Base-by-base conservation (phyloP, 768 basidiomycete genomes). In the Cyclocybe cylindracea region DNA sequence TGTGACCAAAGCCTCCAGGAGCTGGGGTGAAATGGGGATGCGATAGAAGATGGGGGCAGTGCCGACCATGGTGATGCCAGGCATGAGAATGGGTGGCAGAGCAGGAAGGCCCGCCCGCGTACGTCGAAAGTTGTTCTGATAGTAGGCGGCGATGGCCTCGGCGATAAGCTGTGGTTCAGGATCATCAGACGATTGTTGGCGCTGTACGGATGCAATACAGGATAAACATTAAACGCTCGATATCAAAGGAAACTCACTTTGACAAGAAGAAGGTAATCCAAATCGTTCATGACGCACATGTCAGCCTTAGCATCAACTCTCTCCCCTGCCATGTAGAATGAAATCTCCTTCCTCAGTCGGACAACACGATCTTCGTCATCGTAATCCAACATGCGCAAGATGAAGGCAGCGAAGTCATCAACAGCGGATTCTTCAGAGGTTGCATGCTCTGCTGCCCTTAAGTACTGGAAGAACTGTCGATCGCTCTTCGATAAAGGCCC, bases 101-200 rank as follows among this genome's bases (percentile, higher is more conserved):
- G 37, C 36, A 11, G 57, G 50, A 13, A 60, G 52, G 36, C 51
- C 57, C 14, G 32, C 33, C 4, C 35, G 24, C 10, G 32, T 46
- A 13, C 58, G 59, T 18, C 41, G 46, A 18, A 39, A 35, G 51
- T 67, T 65, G 57, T 66, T 70, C 39, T 61, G 56, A 46, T 58
- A 53, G 56, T 62, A 70, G 19, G 68, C 69, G 10, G 70, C 69
- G 42, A 73, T 64, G 5, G 68, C 66, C 34, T 57, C 55, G 10
- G 67, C 70, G 24, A 72, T 61, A 32, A 73, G 54, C 46, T 64
- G 64, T 10, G 70, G 58, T 44, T 70, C 69, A 14, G 65, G 64
- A 49, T 70, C 59, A 9, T 49, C n/a, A 13, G 10, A 14, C 11
- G 3, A 18, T 7, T 5, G 4, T 24, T 7, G 10, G 19, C 32